Conservation (phyloP, 139 green algal species). For the Chlamydomonas sp. region DNA sequence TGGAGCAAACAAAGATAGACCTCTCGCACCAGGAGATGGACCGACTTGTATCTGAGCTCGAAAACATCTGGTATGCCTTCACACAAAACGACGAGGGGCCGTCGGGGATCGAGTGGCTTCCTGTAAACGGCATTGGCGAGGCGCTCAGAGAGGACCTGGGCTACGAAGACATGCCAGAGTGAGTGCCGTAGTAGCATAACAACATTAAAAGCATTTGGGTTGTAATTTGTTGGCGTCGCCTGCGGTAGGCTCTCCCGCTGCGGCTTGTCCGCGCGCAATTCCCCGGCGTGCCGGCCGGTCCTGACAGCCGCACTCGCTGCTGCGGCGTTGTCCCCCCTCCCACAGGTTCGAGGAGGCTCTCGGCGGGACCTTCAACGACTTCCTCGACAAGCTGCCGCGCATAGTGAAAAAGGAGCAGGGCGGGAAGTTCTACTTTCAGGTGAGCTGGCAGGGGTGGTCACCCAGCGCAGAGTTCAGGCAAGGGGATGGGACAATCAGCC, state of each 20-base stretch:
- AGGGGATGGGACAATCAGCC: too few species aligned
- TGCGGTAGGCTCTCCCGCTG: too few species aligned
- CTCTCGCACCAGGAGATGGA: constrained; percentile 64
- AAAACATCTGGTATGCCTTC: constrained; percentile 48
- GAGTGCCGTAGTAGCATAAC: background rate
- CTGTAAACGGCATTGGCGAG: constrained; percentile 36
- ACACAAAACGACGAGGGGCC: constrained; percentile 18
- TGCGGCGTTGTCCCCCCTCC: too few species aligned
- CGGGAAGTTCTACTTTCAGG: constrained; percentile 33
- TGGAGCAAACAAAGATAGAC: constrained; percentile 41
- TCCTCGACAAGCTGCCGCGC: constrained; percentile 66
- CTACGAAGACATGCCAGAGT: constrained; percentile 77
- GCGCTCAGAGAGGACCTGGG: constrained; percentile 53
- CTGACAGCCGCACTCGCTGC: too few species aligned
- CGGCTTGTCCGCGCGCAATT: too few species aligned
- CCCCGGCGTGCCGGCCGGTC: too few species aligned
- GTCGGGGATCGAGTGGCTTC: constrained; percentile 52
- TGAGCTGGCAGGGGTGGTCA: background rate
- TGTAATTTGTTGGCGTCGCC: too few species aligned
- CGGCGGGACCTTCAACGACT: constrained; percentile 65
- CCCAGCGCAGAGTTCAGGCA: too few species aligned
- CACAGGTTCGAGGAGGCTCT: constrained; percentile 74
- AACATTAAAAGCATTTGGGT: too few species aligned
- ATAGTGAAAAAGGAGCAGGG: constrained; percentile 60
- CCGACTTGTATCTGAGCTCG: constrained; percentile 55